Conservation (phyloP, 1,284 basidiomycete species). For the Takashimella tepidaria region DNA sequence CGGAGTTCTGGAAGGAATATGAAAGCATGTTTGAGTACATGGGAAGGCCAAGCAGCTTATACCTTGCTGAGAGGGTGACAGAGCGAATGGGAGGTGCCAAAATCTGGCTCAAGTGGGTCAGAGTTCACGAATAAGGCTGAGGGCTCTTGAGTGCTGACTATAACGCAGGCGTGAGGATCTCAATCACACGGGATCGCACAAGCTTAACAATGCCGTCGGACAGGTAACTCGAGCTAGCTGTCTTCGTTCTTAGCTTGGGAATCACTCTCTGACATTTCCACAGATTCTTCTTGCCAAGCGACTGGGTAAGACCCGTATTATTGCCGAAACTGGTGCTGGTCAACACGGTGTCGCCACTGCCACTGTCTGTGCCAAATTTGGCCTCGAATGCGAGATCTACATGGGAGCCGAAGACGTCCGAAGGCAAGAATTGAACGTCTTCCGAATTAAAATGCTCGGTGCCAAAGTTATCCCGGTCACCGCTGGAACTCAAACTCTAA, state of each 20-base stretch:
- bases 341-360: constrained; percentile 99
- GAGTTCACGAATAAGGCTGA: too few relatives aligned
- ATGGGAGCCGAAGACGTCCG: constrained; percentile 99
- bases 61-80: constrained; percentile 68
- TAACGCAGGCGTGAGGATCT: constrained; percentile 46
- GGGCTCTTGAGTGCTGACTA: too few relatives aligned
- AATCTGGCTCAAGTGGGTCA: constrained; percentile 98
- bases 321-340: constrained; percentile 97
- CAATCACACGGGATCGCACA: constrained; percentile 95
- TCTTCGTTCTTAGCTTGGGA: constrained; percentile 4
- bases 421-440: constrained; percentile 92
- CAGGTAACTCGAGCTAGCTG: constrained; percentile 59
- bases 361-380: constrained; percentile 95
- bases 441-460: constrained; percentile 96
- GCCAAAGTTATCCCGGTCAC: constrained; percentile 90
- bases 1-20: constrained; percentile 90
- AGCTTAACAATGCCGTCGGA: constrained; percentile 93
- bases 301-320: constrained; percentile 93
- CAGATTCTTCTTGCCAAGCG: constrained; percentile 86
- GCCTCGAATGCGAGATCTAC: constrained; percentile 90
- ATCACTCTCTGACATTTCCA: constrained; percentile 5
- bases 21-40: constrained; percentile 85
- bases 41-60: constrained; percentile 67
- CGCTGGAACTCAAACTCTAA: constrained; percentile 90
- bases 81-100: constrained; percentile 77